phyloP scores from a whole-genome alignment of 2,329 filamentous ascomycete species.

The Fusarium albosuccineum region DNA sequence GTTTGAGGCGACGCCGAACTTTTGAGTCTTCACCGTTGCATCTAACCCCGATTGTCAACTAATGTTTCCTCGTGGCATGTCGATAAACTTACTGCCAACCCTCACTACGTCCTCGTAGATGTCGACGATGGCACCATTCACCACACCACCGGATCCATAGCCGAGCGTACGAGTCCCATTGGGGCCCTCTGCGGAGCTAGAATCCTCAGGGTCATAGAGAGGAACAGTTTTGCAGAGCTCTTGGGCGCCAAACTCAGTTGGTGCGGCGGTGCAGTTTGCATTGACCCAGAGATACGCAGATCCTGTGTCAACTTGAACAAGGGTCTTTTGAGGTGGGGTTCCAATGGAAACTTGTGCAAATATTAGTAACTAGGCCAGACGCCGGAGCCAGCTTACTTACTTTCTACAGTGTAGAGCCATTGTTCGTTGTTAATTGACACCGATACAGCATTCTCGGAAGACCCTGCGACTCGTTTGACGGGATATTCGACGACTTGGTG shows the following conservation, averaged over 20 bases:
- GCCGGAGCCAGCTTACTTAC: neutral
- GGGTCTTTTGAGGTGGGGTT: conserved; percentile 46
- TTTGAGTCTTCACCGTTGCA: conserved; percentile 24
- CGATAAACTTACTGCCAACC: conserved; percentile 7
- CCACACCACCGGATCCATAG: conserved; percentile 26
- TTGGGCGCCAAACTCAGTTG: conserved; percentile 15
- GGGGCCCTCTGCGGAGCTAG: conserved; percentile 4
- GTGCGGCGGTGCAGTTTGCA: conserved; percentile 44
- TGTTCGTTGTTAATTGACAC: neutral
- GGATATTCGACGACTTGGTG: neutral
- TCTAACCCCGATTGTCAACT: neutral
- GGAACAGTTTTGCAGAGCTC: conserved; percentile 34
- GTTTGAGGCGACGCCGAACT: conserved; percentile 43
- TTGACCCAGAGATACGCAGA: conserved; percentile 53
- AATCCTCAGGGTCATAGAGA: conserved; percentile 6
- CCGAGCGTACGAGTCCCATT: conserved; percentile 12
- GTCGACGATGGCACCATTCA: neutral
- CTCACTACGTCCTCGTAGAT: conserved; percentile 5
- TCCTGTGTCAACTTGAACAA: conserved; percentile 50
- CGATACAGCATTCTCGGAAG: neutral
- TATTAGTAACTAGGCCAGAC: neutral
- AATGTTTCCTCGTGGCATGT: neutral
- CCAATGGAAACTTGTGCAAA: conserved; percentile 42
- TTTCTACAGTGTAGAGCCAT: conserved; percentile 10
- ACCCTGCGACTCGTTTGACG: neutral